These are phyloP conservation scores for Fraxinus nigra DNA, from an alignment of 305 asterid species.

Conservation along the genomic window DNA sequence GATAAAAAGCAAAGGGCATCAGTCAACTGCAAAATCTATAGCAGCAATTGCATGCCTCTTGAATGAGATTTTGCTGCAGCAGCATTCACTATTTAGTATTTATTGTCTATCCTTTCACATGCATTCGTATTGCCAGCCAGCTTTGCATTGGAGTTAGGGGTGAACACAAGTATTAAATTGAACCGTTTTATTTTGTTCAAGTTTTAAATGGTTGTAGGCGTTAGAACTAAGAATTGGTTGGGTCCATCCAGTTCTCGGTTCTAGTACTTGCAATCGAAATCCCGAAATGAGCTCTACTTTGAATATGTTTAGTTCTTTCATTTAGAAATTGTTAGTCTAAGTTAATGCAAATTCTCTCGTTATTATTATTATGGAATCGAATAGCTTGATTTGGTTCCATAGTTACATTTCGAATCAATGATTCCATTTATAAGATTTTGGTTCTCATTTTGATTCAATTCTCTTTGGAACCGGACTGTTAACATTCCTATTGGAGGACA, in stretches of 20 bases:
- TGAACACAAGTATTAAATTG: background rate
- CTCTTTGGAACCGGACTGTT: background rate
- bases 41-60: constrained; percentile 21
- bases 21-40: constrained; percentile 17
- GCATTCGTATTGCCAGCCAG: constrained; percentile 29
- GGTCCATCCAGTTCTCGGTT: too few relatives aligned
- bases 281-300: too few relatives aligned
- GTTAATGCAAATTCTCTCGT: too few relatives aligned
- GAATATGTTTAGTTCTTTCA: too few relatives aligned
- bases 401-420: background rate
- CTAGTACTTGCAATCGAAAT: too few relatives aligned
- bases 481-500: background rate
- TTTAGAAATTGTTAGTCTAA: too few relatives aligned
- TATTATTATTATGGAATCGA: too few relatives aligned
- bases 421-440: background rate
- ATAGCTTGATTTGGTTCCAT: too few relatives aligned
- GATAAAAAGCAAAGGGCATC: constrained; percentile 1
- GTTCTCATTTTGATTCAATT: background rate
- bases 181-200: too few relatives aligned
- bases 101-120: constrained; percentile 23
- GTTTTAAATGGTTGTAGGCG: too few relatives aligned
- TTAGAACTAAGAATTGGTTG: too few relatives aligned
- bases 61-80: constrained; percentile 20
- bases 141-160: background rate
- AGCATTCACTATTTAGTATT: constrained; percentile 8